Conservation (phyloP, 2,329 filamentous ascomycete species). For the Fusarium abutilonis region DNA sequence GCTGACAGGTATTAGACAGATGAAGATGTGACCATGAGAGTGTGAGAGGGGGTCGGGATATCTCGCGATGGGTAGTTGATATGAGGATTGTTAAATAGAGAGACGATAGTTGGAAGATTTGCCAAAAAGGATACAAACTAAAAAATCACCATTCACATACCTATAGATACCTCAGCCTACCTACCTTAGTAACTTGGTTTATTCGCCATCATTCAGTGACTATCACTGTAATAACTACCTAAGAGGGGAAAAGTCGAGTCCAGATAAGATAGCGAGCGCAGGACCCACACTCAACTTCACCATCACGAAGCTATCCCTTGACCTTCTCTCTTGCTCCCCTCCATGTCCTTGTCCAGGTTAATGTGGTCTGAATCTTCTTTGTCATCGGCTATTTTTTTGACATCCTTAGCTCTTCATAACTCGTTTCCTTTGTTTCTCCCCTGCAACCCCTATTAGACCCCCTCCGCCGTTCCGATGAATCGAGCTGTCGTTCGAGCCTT, state of each 20-base stretch:
- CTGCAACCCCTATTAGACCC: background rate
- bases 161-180: background rate
- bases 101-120: background rate
- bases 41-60: slow-evolving; percentile 20
- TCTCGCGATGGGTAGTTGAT: slow-evolving; percentile 4
- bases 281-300: slow-evolving; percentile 13
- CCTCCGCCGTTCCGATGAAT: slow-evolving; percentile 68
- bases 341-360: slow-evolving; percentile 7
- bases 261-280: slow-evolving; percentile 30
- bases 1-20: background rate
- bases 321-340: slow-evolving; percentile 7
- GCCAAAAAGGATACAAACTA: no score
- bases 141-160: slow-evolving; percentile 1
- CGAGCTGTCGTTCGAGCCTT: slow-evolving; percentile 74
- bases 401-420: background rate
- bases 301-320: slow-evolving; percentile 6
- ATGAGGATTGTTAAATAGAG: background rate
- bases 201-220: no score
- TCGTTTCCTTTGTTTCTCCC: background rate
- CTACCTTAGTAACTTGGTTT: no score
- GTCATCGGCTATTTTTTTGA: slow-evolving; percentile 14
- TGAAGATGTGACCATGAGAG: slow-evolving; percentile 27
- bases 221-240: background rate
- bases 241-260: slow-evolving; percentile 30
- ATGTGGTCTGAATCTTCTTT: slow-evolving; percentile 14